phyloP scores from a whole-genome alignment of 805 yeast species.

The Clavispora fructus region DNA sequence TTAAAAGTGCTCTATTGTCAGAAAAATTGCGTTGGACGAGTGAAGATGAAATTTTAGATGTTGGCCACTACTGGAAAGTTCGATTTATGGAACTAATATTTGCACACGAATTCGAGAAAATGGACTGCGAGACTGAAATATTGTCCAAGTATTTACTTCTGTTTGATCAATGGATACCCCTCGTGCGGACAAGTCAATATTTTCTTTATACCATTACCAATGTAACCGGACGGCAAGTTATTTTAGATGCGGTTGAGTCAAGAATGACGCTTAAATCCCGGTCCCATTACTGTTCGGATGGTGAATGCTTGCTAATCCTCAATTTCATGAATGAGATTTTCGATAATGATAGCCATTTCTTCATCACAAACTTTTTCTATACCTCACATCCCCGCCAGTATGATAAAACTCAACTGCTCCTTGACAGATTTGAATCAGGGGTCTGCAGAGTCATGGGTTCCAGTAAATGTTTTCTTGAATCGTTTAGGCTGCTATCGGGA shows the following conservation, averaged over 20 bases:
- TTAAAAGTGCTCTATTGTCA: background rate
- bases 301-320: conserved; percentile 4
- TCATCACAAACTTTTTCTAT: background rate
- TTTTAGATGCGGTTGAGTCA: background rate
- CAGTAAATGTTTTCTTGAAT: background rate
- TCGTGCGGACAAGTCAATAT: background rate
- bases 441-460: background rate
- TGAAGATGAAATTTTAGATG: background rate
- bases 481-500: background rate
- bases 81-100: background rate
- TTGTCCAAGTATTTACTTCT: background rate
- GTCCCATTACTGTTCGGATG: background rate
- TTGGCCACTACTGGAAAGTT: background rate
- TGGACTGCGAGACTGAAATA: background rate
- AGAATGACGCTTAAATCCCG: background rate
- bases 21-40: background rate
- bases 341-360: conserved; percentile 6
- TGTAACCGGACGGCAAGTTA: background rate
- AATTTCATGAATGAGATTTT: conserved; percentile 7
- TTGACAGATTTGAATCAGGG: background rate
- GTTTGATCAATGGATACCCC: background rate
- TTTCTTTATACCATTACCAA: background rate
- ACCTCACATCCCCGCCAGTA: background rate
- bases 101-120: background rate
- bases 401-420: background rate